phyloP scores from a whole-genome alignment of 1,284 basidiomycete genomes.

The Irpex sp. region DNA sequence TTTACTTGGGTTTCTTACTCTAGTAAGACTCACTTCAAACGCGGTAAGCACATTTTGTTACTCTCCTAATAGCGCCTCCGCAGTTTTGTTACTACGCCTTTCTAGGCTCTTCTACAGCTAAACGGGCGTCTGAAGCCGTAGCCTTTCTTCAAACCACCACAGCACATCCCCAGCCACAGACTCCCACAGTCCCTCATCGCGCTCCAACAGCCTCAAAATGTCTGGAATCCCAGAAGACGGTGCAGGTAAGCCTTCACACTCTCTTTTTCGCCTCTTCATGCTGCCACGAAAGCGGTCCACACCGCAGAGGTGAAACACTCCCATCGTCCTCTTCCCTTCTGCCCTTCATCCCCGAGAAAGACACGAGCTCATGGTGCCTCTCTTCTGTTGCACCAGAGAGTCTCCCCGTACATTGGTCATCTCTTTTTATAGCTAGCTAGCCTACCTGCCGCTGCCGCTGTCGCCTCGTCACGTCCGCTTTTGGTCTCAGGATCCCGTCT shows the following conservation, averaged over 20 bases:
- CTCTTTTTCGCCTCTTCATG: background rate
- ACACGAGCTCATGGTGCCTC: constrained; percentile 60
- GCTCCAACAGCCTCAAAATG: background rate
- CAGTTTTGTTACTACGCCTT: background rate
- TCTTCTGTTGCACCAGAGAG: constrained; percentile 49
- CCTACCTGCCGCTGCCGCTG: constrained; percentile 11
- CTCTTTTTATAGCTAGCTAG: constrained; percentile 50
- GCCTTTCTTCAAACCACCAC: background rate
- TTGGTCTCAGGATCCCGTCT: background rate
- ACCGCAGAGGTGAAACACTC: constrained; percentile 2
- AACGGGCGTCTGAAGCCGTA: background rate
- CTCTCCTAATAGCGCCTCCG: background rate
- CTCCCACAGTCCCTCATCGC: background rate
- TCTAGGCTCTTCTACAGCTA: background rate
- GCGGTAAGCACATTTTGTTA: background rate
- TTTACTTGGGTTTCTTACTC: background rate
- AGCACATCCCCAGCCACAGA: background rate
- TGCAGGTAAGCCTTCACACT: background rate
- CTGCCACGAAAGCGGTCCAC: background rate
- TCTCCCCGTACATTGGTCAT: constrained; percentile 7
- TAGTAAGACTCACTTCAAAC: background rate
- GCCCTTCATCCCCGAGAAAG: constrained; percentile 19
- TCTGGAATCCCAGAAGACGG: background rate
- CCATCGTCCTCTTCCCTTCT: constrained; percentile 9
- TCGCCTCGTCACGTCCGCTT: background rate